Base-by-base conservation (phyloP, 805 yeast species). In the Zygoascus ofunaensis region DNA sequence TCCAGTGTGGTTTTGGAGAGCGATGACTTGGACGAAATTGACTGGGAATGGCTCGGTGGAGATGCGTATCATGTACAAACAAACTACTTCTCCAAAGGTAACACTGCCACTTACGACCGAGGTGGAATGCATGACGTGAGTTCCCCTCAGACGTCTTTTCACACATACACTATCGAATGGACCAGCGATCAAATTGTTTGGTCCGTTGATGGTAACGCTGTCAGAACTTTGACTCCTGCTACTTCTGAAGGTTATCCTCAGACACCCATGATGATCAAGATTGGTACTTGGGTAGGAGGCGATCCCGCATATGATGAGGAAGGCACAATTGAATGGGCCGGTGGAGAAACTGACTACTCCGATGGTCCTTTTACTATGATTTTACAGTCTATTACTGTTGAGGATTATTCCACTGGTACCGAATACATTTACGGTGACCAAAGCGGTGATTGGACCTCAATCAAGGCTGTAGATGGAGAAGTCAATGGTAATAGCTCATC, bases 11-110 rank as follows among this genome's bases (percentile, higher is more conserved):
- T 80, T 51, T 70, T 87, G 44, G 94, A 86, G 58, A 69, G 76
- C 55, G 96, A 89, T 60, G 95, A 82, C 56, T 68, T 81, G 51
- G 97, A 89, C 63, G 97, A 89, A 64, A 78, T 89, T 39, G 97
- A 89, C 64, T 58, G 83, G 40, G 96, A 89, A 62, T 82, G 92
- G 80, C 70, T 83, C 37, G 96, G 96, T 17, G 79, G 84, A 39
- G 94, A 87, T 58, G 69, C 69, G 21, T 70, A 76, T 35, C 80
- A 85, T 59, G 77, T 82, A 54, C 94, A 85, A 64, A 71, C 87
- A 21, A 66, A 65, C 54, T 89, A 64, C 62, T 87, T 86, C 67
- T 76, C 87, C 32, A 82, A 87, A 60, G 96, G 95, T 48, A 66
- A 80, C 57, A 78, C 85, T 2, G 61, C 80, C 8, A 77, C 90